Evolutionary conservation across 2,329 filamentous ascomycete species (phyloP), one percentile per base, ranked within the genome.

Genomic region (Aotearoamyces nothofagi): DNA sequence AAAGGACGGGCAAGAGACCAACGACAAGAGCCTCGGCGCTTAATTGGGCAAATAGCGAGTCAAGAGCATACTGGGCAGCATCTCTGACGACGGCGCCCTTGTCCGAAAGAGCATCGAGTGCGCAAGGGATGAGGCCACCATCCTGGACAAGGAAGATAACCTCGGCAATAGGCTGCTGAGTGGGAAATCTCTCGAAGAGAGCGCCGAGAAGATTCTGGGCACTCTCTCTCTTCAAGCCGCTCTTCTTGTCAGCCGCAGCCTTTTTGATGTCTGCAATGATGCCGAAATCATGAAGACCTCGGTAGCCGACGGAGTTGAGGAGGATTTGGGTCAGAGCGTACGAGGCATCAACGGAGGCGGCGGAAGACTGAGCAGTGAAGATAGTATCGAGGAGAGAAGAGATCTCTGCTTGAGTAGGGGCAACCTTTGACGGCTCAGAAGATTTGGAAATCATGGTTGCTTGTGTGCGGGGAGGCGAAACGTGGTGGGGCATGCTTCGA

Each of bases 141-240:
- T 92, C 78, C 49, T 90, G 73, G n/a, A 86, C 53, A 11, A 94
- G 58, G 40, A 98, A 77, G 24, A 84, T 58, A 28, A 81, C 71
- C 57, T 96, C 86, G 53, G 73, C 81, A 39, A 83, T 57, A 30
- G 72, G 77, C 49, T 90, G 78, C 40, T 74, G 69, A 26, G 72
- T 61, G 25, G 84, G 81, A 48, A 96, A 79, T 22, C 79, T 75
- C 62, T 98, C 90, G 46, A 96, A 87, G 26, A 98, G 63, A 31
- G 92, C 87, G 33, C 92, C 90, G 14, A 96, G 67, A 23, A 92
- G 77, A 53, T 94, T 92, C 72, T 96, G 92, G 40, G 86, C 79
- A 47, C 84, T 83, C 59, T 98, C 90, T 44, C 87, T 70, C 43
- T 70, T 72, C 22, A 78, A 66, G 10, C 78, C 78, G 54, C 76